These are phyloP conservation scores for Botrytis sinoallii DNA, from an alignment of 2,329 filamentous ascomycete genomes.

Conservation along the genomic window DNA sequence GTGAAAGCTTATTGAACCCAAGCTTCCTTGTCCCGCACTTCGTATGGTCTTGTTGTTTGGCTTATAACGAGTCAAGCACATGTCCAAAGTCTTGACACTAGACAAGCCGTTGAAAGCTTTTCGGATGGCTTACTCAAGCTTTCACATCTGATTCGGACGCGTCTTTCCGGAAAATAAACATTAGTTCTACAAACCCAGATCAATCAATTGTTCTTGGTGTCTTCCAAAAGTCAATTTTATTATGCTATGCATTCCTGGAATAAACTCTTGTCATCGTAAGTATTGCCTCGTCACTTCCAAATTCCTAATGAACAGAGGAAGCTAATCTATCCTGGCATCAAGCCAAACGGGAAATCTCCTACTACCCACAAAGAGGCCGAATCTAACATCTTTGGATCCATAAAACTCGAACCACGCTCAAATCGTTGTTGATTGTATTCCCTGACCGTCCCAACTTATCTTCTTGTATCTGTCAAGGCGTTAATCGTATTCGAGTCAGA, in stretches of 20 bases:
- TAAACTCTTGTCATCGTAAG: background rate
- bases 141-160: background rate
- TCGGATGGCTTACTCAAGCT: background rate
- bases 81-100: background rate
- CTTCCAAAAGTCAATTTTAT: conserved; percentile 4
- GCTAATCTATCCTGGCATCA: background rate
- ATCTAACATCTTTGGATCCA: conserved; percentile 3
- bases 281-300: background rate
- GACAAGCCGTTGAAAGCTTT: background rate
- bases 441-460: background rate
- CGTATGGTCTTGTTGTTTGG: background rate
- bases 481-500: background rate
- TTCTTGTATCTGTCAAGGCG: background rate
- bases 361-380: conserved; percentile 16
- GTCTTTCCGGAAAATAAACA: background rate
- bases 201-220: conserved; percentile 1
- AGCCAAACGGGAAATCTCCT: background rate
- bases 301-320: background rate
- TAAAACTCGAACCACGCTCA: conserved; percentile 1
- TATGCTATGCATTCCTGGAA: background rate
- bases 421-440: background rate
- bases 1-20: conserved; percentile 3
- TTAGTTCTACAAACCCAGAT: background rate
- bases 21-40: conserved; percentile 5
- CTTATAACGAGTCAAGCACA: background rate